phyloP scores from a whole-genome alignment of 176 grass and related monocot genomes.

The Musa schizocarpa region DNA sequence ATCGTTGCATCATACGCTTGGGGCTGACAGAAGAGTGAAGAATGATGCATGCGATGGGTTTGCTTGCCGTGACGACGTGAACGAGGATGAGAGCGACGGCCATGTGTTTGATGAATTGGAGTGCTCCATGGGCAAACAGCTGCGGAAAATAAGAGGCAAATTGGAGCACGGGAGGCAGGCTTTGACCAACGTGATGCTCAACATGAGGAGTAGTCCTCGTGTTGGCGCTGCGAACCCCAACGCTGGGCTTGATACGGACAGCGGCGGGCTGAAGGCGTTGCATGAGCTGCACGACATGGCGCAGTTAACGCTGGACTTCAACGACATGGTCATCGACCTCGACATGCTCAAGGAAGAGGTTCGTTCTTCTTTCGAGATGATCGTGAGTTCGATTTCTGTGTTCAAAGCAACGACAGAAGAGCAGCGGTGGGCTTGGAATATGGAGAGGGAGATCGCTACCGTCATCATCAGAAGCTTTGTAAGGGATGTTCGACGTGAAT shows the following conservation, averaged over 20 bases:
- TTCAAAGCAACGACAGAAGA: slow-evolving; percentile 33
- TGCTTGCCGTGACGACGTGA: background rate
- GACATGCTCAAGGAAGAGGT: slow-evolving; percentile 32
- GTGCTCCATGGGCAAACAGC: slow-evolving; percentile 25
- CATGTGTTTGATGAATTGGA: slow-evolving; percentile 25
- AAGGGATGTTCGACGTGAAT: background rate
- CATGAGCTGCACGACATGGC: slow-evolving; percentile 44
- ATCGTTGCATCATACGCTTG: slow-evolving; percentile 3
- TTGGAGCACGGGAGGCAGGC: slow-evolving; percentile 32
- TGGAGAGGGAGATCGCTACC: slow-evolving; percentile 34
- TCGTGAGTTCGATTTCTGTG: slow-evolving; percentile 26
- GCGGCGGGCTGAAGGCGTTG: slow-evolving; percentile 20
- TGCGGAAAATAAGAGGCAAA: slow-evolving; percentile 33
- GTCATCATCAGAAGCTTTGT: slow-evolving; percentile 30
- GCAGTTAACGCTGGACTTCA: slow-evolving; percentile 44
- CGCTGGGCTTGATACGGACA: slow-evolving; percentile 23
- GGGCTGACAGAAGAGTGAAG: background rate
- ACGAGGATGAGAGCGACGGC: background rate
- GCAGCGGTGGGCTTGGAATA: slow-evolving; percentile 29
- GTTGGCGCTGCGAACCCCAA: slow-evolving; percentile 25
- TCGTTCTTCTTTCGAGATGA: slow-evolving; percentile 38
- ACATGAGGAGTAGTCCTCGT: slow-evolving; percentile 16
- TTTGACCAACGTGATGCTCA: slow-evolving; percentile 39
- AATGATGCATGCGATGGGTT: background rate
- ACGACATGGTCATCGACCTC: slow-evolving; percentile 45